A percentile compares a stretch with the other conserved stretches of the same genome.
Conservation (phyloP, 2,329 filamentous ascomycete genomes). For the Arthrinium phaeospermum region DNA sequence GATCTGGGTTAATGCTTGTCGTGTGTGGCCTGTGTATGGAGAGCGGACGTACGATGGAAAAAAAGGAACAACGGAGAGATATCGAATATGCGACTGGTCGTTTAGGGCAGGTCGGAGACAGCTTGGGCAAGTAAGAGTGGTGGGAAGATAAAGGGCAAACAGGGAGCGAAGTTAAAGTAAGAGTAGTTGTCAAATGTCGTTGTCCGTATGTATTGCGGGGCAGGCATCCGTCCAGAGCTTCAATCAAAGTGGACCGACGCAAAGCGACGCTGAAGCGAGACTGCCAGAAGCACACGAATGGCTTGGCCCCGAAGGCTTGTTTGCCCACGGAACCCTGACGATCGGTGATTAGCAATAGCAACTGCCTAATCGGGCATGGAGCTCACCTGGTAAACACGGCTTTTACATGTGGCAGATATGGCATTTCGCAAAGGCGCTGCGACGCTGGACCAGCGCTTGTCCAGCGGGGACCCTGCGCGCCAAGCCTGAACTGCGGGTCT, state of each 20-base stretch:
- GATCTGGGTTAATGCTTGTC: neutral
- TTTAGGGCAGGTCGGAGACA: neutral
- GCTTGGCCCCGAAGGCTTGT: neutral
- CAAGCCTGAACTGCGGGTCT: neutral
- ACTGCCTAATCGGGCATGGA: slow-evolving; percentile 9
- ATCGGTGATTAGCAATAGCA: slow-evolving; percentile 3
- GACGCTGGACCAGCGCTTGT: neutral
- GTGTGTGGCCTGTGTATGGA: neutral
- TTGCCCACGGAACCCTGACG: neutral
- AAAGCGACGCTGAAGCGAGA: neutral
- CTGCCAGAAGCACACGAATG: neutral
- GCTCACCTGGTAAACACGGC: neutral
- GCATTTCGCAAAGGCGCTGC: neutral
- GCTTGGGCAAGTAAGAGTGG: neutral
- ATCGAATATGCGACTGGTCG: neutral
- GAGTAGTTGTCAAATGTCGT: neutral
- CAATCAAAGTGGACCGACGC: neutral
- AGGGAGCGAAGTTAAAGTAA: neutral
- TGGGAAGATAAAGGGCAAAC: neutral
- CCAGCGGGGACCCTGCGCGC: neutral
- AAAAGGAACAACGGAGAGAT: neutral
- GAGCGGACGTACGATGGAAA: neutral
- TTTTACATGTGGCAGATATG: neutral
- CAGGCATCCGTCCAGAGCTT: too few species aligned
- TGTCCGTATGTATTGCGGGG: neutral